Evolutionary conservation across 805 yeast species (phyloP).

Genomic region (Pichia gijzeniarum): DNA sequence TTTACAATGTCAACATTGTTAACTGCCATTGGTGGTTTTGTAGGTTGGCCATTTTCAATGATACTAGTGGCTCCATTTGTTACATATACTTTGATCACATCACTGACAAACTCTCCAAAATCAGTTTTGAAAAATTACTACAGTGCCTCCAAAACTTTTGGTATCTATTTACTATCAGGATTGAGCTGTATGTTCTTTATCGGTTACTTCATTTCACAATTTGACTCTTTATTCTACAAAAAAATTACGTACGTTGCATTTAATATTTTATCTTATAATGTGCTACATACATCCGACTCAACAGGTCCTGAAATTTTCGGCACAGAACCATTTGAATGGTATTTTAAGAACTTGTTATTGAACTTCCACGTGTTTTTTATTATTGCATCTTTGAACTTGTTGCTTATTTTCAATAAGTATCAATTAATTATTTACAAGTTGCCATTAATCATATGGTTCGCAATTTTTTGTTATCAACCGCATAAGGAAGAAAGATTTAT

Average conservation of each 20-base stretch:
- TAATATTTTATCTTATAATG: conserved; percentile 81
- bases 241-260: conserved; percentile 63
- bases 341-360: conserved; percentile 57
- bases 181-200: conserved; percentile 15
- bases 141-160: conserved; percentile 9
- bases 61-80: conserved; percentile 58
- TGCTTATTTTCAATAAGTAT: conserved; percentile 13
- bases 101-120: conserved; percentile 7
- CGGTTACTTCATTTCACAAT: conserved; percentile 20
- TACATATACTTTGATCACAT: conserved; percentile 26
- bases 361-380: conserved; percentile 61
- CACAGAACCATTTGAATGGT: conserved; percentile 70
- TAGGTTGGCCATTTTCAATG: conserved; percentile 90
- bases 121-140: conserved; percentile 10
- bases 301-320: conserved; percentile 92
- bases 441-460: conserved; percentile 52
- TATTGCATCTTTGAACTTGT: conserved; percentile 36
- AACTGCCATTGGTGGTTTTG: conserved; percentile 59
- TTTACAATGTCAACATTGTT: conserved; percentile 34
- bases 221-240: conserved; percentile 61
- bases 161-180: conserved; percentile 16
- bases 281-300: conserved; percentile 54
- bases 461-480: conserved; percentile 65
- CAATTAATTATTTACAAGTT: conserved; percentile 20
- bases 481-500: conserved; percentile 92